Base-by-base conservation (phyloP, 139 green algal species). In the Dunaliella sp. region DNA sequence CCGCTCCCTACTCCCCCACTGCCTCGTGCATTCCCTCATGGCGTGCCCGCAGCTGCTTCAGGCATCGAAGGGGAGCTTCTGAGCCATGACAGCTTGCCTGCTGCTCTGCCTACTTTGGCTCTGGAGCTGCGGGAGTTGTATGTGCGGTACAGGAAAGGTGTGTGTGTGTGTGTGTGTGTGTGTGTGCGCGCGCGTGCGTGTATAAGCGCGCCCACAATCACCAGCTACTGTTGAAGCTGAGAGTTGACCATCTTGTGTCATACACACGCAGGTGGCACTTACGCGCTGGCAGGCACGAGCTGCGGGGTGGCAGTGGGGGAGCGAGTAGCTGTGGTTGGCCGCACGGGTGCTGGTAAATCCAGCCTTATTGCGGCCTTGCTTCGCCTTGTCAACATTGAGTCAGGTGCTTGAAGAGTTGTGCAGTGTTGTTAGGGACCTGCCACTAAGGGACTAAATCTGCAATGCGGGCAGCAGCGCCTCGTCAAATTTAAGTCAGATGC, bases 261-360 rank as follows among this genome's bases (percentile, higher is more conserved):
- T n/a, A n/a, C n/a, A n/a, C n/a, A n/a, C 80, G 57, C 34, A 0
- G 3, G 33, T 88, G 0, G 85, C 80, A 37, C 77, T 86, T 92
- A 36, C 77, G 93, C 75, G 93, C 92, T 88, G 90, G 83, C 26
- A 26, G 86, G 86, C 28, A 26, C 83, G 32, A 81, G 73, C 75
- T 83, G 93, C 87, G 36, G 37, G 1, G 88, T 98, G 32, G 28
- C 33, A 2, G 77, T 86, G 0, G 91, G 93, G 2, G 91, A 97
- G 89, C 93, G 95, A 83, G 87, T 92, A 36, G 92, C 91, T 48
- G 90, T 98, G 58, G 84, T 92, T 1, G 95, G 95, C 32, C 90
- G 93, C 77, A 96, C 93, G 28, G 96, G 96, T 65, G 93, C 93
- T 1, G 95, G 95, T n/a, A 96, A 96, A 88, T 92, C 86, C 88